Evolutionary conservation across 2,329 filamentous ascomycete genomes (phyloP), one percentile per base, ranked within the genome.

Genomic region (Aspergillus carbonarius): DNA sequence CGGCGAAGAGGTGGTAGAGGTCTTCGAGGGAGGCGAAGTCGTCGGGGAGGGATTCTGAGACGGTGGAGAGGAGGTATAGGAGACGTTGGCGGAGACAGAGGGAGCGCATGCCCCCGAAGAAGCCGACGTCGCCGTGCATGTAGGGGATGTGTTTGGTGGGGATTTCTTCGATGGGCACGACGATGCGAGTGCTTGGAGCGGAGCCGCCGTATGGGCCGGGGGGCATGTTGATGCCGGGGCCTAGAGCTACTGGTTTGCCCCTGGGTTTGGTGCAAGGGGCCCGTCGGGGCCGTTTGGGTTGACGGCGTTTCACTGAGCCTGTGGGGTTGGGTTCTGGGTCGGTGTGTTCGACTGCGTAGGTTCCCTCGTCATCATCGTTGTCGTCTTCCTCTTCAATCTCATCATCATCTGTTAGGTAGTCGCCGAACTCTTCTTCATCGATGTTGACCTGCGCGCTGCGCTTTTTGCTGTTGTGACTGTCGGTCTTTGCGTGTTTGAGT

Each of bases 1-100:
- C 79, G 44, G 78, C 74, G 62, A 78, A 79, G 27, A 78, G 66
- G 40, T 75, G 71, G 62, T 76, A 78, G 20, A 80, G 69, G 0
- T 78, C 70, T 46, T 75, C 70, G n/a, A 76, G 63, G 13, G 66
- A 49, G 23, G 72, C 71, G 58, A 79, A 79, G 7, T 70, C 60
- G 1, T 67, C 61, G 0, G 73, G 74, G 12, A 78, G 66, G 10
- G 60, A 59, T 13, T 68, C 53, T 3, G 79, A 76, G 35, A 79
- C 73, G 37, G 51, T 65, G 10, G 73, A 76, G 13, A 82, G 71
- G 25, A 81, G 71, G 35, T 70, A 68, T 27, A 81, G 69, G 17
- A 81, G 72, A n/a, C 76, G 76, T 59, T 81, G 72, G 34, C 79
- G 78, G 44, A 81, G 72, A 18, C 64, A 62, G n/a, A 81, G 70